Conservation (phyloP, 768 basidiomycete genomes). For the Leccinum boreale region DNA sequence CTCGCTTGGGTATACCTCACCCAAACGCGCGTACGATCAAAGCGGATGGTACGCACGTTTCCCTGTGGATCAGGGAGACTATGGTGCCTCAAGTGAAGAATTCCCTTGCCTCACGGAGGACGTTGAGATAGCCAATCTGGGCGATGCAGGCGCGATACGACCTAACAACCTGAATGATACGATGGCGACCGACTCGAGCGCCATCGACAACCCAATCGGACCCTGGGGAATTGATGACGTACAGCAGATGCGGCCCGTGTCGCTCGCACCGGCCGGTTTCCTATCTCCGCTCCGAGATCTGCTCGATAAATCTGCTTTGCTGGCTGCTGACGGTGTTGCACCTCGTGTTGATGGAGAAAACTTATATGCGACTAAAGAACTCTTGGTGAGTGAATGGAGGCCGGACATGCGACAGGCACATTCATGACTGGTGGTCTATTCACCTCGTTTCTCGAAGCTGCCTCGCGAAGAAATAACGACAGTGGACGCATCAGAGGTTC, state of each 20-base stretch:
- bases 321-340: slow-evolving; percentile 2
- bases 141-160: not conserved
- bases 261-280: slow-evolving; percentile 22
- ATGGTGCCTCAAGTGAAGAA: slow-evolving; percentile 13
- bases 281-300: slow-evolving; percentile 30
- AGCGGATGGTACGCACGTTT: slow-evolving; percentile 11
- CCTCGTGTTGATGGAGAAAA: slow-evolving; percentile 20
- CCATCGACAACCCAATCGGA: not conserved
- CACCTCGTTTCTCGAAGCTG: slow-evolving; percentile 11
- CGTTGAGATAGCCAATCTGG: slow-evolving; percentile 6
- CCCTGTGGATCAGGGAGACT: slow-evolving; percentile 5
- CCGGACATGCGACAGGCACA: slow-evolving; percentile 3
- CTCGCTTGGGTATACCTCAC: not conserved
- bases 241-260: slow-evolving; percentile 5
- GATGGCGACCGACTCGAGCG: not conserved
- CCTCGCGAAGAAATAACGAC: not conserved
- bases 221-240: slow-evolving; percentile 15
- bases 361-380: slow-evolving; percentile 1
- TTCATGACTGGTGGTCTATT: not conserved
- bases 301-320: not conserved
- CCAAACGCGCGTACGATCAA: slow-evolving; percentile 17
- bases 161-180: slow-evolving; percentile 9
- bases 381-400: slow-evolving; percentile 17
- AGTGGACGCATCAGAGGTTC: not conserved
- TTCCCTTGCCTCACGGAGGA: slow-evolving; percentile 5